These are phyloP conservation scores for Penicillium egyptiacum DNA, from an alignment of 495 filamentous ascomycete genomes.

Conservation along the genomic window DNA sequence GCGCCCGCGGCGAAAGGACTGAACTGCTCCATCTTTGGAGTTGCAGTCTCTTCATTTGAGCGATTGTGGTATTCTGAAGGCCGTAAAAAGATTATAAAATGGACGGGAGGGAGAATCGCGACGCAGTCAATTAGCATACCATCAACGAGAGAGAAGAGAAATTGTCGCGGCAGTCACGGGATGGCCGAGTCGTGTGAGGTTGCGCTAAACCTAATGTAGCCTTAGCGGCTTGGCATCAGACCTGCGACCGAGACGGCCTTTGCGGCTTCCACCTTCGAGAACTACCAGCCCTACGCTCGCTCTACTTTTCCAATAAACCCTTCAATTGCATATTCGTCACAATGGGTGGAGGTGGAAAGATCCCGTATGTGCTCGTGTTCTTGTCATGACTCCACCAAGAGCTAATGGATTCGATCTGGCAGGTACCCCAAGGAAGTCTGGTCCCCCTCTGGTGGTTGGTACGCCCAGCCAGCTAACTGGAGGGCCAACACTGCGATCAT, in stretches of 20 bases:
- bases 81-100: conserved; percentile 19
- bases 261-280: conserved; percentile 37
- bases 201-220: conserved; percentile 32
- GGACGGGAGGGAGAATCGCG: conserved; percentile 16
- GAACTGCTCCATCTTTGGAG: conserved; percentile 70
- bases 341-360: conserved; percentile 70
- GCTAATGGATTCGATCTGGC: conserved; percentile 27
- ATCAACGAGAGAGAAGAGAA: conserved; percentile 45
- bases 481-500: conserved; percentile 88
- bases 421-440: conserved; percentile 99
- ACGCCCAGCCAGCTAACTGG: conserved; percentile 92
- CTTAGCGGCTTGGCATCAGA: conserved; percentile 35
- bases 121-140: conserved; percentile 20
- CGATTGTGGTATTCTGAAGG: conserved; percentile 19
- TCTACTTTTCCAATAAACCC: conserved; percentile 24
- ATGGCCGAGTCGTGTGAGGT: conserved; percentile 37
- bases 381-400: conserved; percentile 1
- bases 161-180: conserved; percentile 49
- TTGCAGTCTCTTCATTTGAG: conserved; percentile 68
- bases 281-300: conserved; percentile 26
- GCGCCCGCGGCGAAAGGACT: conserved; percentile 59
- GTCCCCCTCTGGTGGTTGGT: conserved; percentile 98
- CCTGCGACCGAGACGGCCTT: conserved; percentile 34
- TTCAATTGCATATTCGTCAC: conserved; percentile 35
- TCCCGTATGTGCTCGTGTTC: conserved; percentile 66